These are phyloP conservation scores for Penicillium ochrochloron DNA, from an alignment of 495 filamentous ascomycete genomes.

Conservation along the genomic window DNA sequence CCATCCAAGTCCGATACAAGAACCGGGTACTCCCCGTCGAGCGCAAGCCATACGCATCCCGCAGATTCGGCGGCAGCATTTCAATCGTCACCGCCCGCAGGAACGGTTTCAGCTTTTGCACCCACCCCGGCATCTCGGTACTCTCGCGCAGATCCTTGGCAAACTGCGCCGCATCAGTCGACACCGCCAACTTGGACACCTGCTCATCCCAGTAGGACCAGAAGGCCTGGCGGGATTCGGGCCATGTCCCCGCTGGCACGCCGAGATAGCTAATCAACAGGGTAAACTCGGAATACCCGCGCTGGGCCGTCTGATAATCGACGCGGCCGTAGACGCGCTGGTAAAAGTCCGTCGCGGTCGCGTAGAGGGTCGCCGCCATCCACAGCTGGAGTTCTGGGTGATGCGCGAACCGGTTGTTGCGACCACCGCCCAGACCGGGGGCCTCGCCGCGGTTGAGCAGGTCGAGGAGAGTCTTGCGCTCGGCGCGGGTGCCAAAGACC, in stretches of 20 bases:
- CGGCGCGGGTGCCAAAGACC: constrained; percentile 42
- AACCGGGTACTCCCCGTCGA: constrained; percentile 38
- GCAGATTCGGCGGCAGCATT: constrained; percentile 44
- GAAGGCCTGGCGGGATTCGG: constrained; percentile 38
- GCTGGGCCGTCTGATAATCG: constrained; percentile 43
- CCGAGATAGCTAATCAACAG: constrained; percentile 37
- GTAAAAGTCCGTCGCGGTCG: constrained; percentile 49
- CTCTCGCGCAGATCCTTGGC: constrained; percentile 36
- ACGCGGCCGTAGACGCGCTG: constrained; percentile 48
- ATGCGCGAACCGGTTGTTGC: constrained; percentile 33
- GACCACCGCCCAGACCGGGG: constrained; percentile 32
- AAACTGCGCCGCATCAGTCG: constrained; percentile 39
- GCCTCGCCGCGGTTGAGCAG: constrained; percentile 31
- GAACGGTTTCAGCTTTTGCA: constrained; percentile 41
- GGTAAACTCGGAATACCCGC: constrained; percentile 42
- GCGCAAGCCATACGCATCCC: constrained; percentile 46
- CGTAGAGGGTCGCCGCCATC: constrained; percentile 47
- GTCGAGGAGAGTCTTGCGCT: constrained; percentile 40
- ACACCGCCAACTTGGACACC: constrained; percentile 37
- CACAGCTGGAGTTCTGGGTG: constrained; percentile 39
- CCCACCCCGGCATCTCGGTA: constrained; percentile 40
- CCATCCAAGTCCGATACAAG: constrained; percentile 44
- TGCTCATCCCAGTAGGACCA: constrained; percentile 50
- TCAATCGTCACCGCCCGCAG: constrained; percentile 43
- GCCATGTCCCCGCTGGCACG: constrained; percentile 39